Evolutionary conservation across 306 rosid species (phyloP).

Genomic region (Erythrophleum fordii): DNA sequence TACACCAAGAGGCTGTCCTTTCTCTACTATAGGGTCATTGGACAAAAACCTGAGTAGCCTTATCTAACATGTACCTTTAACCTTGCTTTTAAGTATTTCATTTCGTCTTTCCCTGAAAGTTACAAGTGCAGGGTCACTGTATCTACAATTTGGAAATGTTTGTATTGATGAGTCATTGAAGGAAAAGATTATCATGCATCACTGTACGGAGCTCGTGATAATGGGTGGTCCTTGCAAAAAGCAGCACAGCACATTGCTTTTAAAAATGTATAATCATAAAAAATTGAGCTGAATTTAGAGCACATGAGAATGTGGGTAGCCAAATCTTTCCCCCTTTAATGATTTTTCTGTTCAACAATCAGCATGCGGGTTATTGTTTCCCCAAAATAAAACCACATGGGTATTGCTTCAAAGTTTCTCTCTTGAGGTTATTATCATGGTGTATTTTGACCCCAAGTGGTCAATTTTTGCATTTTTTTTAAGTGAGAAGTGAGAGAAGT

Average conservation of each 20-base stretch:
- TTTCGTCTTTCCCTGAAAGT: slow-evolving; percentile 15
- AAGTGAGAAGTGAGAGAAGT: neutral
- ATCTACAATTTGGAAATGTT: neutral
- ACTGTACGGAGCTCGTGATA: neutral
- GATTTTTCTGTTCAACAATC: neutral
- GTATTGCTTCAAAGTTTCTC: neutral
- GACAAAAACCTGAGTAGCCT: neutral
- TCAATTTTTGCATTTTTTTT: neutral
- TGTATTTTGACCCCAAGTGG: neutral
- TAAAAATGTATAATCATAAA: slow-evolving; percentile 8
- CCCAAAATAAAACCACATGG: neutral
- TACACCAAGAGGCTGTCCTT: neutral
- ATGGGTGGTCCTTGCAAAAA: slow-evolving; percentile 28
- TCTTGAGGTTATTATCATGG: neutral
- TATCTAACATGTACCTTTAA: neutral
- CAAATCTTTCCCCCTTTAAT: slow-evolving; percentile 3
- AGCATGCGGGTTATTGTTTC: slow-evolving; percentile 2
- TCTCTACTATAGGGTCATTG: neutral
- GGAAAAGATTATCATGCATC: neutral
- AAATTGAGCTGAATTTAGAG: neutral
- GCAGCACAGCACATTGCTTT: neutral
- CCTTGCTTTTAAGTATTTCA: neutral
- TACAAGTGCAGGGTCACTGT: slow-evolving; percentile 2
- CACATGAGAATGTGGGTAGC: slow-evolving; percentile 5
- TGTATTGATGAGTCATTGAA: neutral